Evolutionary conservation across 2,329 filamentous ascomycete genomes (phyloP), one percentile per base, ranked within the genome.

Genomic region (Xylariaceae sp.): DNA sequence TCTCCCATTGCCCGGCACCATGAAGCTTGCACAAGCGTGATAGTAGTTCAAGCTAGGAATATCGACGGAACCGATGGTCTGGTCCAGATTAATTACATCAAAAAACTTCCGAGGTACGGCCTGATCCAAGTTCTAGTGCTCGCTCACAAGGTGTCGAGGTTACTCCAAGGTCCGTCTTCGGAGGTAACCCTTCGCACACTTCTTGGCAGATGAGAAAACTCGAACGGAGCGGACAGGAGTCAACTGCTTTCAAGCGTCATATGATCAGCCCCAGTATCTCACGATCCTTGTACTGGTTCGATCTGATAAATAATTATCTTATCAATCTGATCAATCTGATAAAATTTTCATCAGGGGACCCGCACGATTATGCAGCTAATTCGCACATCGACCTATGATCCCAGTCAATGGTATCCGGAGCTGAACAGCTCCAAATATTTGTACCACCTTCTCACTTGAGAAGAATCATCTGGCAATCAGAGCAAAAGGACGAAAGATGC

Each of bases 251-350:
- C 36, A 7, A 31, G 23, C 43, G 19, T 37, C 9, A 21, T 14
- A 12, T 14, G 6, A 29, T 31, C 14, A 28, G 11, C 26, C 23
- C 36, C 39, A 21, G n/a, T 40, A 33, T 17, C 28, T 34, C 36
- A 28, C 36, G 14, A 26, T 49, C 28, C 6, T 29, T 52, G n/a
- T 19, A 16, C 34, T 24, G 33, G 26, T 46, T 39, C 33, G 7
- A 50, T 61, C 46, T 48, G 58, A 58, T 57, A 49, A 24, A 21
- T 9, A 12, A 56, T 58, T 58, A 62, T 62, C 59, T 62, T 62
- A 62, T 65, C 63, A 57, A 61, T 61, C 58, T 61, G 57, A 61
- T 61, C 58, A 63, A 64, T 65, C 63, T 56, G 62, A 65, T 65
- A 58, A 63, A 60, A 64, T 52, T 63, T 64, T 63, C 56, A 40